These are phyloP conservation scores for Quercus mongolica DNA, from an alignment of 306 rosid genomes.

Conservation along the genomic window DNA sequence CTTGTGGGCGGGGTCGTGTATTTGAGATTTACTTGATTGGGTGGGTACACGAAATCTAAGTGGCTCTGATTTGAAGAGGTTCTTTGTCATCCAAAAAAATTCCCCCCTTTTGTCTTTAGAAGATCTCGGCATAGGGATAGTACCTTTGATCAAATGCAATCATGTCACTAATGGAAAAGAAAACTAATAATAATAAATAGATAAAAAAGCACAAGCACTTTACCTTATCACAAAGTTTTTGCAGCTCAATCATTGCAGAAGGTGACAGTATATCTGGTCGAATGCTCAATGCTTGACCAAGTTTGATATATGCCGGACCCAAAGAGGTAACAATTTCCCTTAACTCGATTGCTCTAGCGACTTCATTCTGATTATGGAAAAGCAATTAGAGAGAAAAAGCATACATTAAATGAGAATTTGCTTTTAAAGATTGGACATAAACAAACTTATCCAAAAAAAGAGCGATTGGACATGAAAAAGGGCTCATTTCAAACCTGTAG, in stretches of 20 bases:
- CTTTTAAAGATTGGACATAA: neutral
- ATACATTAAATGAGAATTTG: neutral
- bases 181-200: neutral
- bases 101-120: neutral
- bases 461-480: neutral
- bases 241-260: conserved; percentile 90
- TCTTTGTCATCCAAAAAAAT: no score
- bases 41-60: no score
- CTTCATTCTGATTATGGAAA: conserved; percentile 78
- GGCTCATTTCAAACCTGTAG: neutral
- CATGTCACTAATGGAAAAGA: conserved; percentile 16
- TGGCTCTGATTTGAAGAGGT: no score
- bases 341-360: conserved; percentile 87
- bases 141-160: neutral
- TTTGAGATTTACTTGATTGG: no score
- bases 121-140: neutral
- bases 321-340: conserved; percentile 97
- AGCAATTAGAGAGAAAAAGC: neutral
- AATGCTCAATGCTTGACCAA: conserved; percentile 98
- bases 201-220: conserved; percentile 1
- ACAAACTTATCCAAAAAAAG: no score
- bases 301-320: conserved; percentile 99
- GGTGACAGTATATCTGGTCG: conserved; percentile 97
- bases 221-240: conserved; percentile 98
- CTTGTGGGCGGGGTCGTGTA: no score